Evolutionary conservation across 2,329 filamentous ascomycete genomes (phyloP), one percentile per base, ranked within the genome.

Genomic region (Drechmeria coniospora): DNA sequence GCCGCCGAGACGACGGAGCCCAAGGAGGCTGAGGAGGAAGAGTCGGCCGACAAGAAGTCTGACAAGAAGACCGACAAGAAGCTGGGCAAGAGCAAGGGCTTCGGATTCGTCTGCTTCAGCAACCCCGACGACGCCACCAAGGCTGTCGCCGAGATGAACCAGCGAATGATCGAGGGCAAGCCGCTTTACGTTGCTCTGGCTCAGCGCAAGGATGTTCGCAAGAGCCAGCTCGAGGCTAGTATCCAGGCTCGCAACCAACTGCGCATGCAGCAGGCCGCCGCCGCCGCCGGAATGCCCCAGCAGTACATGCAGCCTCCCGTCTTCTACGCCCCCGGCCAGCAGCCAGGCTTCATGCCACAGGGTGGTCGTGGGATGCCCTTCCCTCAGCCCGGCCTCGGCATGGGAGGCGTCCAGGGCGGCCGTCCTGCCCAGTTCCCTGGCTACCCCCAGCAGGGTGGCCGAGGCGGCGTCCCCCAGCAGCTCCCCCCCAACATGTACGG

Each of bases 41-140:
- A 57, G 26, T 44, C 48, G 29, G 53, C 61, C 32, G 65, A 72
- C 20, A 63, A 73, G 50, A 73, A 74, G 56, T 42, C 65, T 60
- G 58, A 68, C 36, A 64, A 71, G 47, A 69, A 65, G 46, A 28
- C 36, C 17, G 68, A 73, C 38, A 69, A 68, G 56, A 74, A 68
- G 62, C 69, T 92, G 35, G 90, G 90, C 56, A 95, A 95, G 80
- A 93, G 84, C 78, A 98, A 95, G 71, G 90, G 90, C 55, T 98
- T 98, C 55, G 90, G 90, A 47, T 98, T 98, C 57, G 90, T 98
- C 51, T 98, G 90, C 79, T 98, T 98, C 68, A 90, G 81, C 72
- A 95, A 92, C 69, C 86, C 90, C 35, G 90, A 98, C 48, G 90
- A 98, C 57, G 90, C 90, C 41, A 94, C 87, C 63, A 95, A 95